Base-by-base conservation (phyloP, 2,329 filamentous ascomycete species). In the Dryadomyces quercus-mongolicae region DNA sequence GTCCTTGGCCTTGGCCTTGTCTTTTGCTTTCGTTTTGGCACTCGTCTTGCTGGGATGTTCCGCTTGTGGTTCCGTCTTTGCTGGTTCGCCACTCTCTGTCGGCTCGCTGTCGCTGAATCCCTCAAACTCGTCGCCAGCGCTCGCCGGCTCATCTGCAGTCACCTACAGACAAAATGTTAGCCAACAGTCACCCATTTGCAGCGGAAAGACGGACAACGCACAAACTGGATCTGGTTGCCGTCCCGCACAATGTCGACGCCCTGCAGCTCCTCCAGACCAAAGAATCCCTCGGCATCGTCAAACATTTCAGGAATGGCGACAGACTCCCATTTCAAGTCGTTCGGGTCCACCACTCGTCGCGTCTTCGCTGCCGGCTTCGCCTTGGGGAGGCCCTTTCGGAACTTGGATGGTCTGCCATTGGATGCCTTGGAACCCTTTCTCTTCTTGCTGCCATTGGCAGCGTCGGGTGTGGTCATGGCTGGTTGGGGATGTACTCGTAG, bases 281-380 rank as follows among this genome's bases (percentile, higher is more conserved):
- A 94, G 67, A 98, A 96, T 0, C 93, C 93, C 59, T 94, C 90
- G n/a, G 88, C 88, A 70, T 96, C 88, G 48, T 92, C 83, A 61
- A 91, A 75, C 64, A 86, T 82, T 64, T 91, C 86, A 7, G 88
- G 88, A 3, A 93, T 81, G 20, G 81, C 74, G 12, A 77, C 73
- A 43, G 73, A 67, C 61, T 77, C 73, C 81, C 81, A 85, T 65
- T 70, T 66, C 46, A 85, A 68, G 1, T 74, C 68, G 58, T 74
- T 68, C 34, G 74, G 67, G 46, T 72, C 69, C 21, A 78, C 69
- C 2, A 71, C 63, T 45, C 67, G 67, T 62, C 69, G 74, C 60
- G 65, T 56, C 64, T 69, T 64, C 64, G 65, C 61, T 31, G 58
- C 36, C 42, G 63, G 43, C 47, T 34, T 22, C 15, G 47, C 52